Conservation (phyloP, 495 filamentous ascomycete genomes). For the Tuber microsphaerosporum region DNA sequence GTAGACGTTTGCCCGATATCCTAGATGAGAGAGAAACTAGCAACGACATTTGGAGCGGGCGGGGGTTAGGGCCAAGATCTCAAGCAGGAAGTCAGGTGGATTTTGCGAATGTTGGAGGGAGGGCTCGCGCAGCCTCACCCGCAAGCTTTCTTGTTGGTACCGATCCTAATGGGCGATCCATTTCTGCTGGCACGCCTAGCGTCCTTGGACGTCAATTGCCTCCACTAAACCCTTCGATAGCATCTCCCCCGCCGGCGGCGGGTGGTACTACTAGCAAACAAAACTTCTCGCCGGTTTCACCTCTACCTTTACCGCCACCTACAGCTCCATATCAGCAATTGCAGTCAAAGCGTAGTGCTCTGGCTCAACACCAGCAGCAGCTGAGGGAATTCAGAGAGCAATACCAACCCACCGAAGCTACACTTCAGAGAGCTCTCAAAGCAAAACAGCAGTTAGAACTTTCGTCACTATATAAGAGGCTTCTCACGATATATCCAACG, state of each 20-base stretch:
- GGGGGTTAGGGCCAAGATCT: neutral
- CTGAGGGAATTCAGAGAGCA: slow-evolving; percentile 35
- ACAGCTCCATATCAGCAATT: slow-evolving; percentile 24
- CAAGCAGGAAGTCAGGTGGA: neutral
- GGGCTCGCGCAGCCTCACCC: neutral
- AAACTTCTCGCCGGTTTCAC: slow-evolving; percentile 10
- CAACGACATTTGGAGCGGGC: slow-evolving; percentile 13
- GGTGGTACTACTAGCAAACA: slow-evolving; percentile 8
- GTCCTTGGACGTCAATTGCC: slow-evolving; percentile 19
- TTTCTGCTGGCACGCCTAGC: slow-evolving; percentile 17
- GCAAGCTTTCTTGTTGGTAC: slow-evolving; percentile 12
- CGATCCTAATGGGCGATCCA: slow-evolving; percentile 15
- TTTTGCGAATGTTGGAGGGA: neutral
- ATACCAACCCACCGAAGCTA: slow-evolving; percentile 38
- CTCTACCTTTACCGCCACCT: slow-evolving; percentile 19
- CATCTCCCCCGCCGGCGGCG: slow-evolving; percentile 25
- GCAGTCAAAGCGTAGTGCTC: slow-evolving; percentile 27
- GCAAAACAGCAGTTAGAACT: slow-evolving; percentile 38
- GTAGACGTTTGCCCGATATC: slow-evolving; percentile 16
- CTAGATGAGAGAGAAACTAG: slow-evolving; percentile 7
- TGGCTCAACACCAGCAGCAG: slow-evolving; percentile 21
- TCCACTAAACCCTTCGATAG: slow-evolving; percentile 31
- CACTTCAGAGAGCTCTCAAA: slow-evolving; percentile 40
- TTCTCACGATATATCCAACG: slow-evolving; percentile 31
- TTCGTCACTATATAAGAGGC: slow-evolving; percentile 32